Evolutionary conservation across 192 early-diverging fungal species (phyloP).

Genomic region (Umbelopsis ramanniana): DNA sequence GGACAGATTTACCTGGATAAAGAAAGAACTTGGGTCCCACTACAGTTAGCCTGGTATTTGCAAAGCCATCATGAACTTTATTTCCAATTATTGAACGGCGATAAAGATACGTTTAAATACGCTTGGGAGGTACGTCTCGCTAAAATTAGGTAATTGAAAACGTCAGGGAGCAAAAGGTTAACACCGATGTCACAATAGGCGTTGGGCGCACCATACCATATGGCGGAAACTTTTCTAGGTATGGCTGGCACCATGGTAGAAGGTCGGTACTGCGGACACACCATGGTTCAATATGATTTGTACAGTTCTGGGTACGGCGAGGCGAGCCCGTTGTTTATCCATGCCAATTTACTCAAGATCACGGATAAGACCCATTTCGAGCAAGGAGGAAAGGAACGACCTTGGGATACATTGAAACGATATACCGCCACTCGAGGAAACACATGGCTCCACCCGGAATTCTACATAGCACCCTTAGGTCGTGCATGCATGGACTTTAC

Average conservation of each 20-base stretch:
- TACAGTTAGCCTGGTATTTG: conserved; percentile 43
- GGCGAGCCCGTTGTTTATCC: conserved; percentile 33
- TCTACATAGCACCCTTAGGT: conserved; percentile 26
- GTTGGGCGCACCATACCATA: conserved; percentile 28
- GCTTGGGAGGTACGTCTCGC: conserved; percentile 31
- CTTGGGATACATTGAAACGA: conserved; percentile 28
- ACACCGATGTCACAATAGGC: not conserved
- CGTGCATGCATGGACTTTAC: conserved; percentile 39
- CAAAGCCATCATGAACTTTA: conserved; percentile 37
- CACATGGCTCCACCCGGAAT: conserved; percentile 34
- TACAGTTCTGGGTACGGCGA: conserved; percentile 18
- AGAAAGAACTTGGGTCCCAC: conserved; percentile 33
- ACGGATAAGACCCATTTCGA: conserved; percentile 29
- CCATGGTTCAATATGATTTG: conserved; percentile 37
- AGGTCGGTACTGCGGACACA: conserved; percentile 38
- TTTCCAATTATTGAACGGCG: conserved; percentile 42
- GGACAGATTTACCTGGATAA: conserved; percentile 44
- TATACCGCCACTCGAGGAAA: conserved; percentile 26
- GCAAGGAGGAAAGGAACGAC: conserved; percentile 13
- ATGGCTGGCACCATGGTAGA: conserved; percentile 37
- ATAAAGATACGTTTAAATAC: conserved; percentile 45
- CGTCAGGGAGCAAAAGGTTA: no score
- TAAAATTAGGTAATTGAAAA: no score
- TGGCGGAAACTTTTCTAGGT: conserved; percentile 30
- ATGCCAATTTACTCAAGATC: conserved; percentile 41